Percentiles rank a stretch among this genome's conserved stretches.
These are phyloP conservation scores for Neocucurbitaria cava DNA, from an alignment of 2,329 filamentous ascomycete species.

Conservation along the genomic window DNA sequence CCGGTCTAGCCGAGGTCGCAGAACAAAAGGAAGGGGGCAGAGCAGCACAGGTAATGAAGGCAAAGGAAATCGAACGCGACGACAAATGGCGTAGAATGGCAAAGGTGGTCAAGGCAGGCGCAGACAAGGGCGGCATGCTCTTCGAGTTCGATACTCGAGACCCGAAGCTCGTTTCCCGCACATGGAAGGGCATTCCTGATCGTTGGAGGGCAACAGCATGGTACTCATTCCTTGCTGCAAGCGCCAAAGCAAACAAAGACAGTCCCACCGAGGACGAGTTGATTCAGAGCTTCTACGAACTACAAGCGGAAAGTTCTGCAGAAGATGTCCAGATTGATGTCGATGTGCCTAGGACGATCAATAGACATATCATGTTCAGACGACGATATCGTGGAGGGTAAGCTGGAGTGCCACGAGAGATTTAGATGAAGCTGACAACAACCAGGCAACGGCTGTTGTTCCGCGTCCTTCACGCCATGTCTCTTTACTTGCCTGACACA, in stretches of 20 bases:
- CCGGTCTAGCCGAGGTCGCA: constrained; percentile 56
- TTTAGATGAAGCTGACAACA: constrained; percentile 19
- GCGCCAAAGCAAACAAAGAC: constrained; percentile 70
- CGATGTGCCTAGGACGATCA: constrained; percentile 94
- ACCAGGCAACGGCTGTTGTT: constrained; percentile 80
- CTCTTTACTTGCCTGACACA: constrained; percentile 86
- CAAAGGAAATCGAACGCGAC: constrained; percentile 67
- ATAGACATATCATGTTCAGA: constrained; percentile 96
- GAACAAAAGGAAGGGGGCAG: constrained; percentile 55
- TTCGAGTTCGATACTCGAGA: constrained; percentile 83
- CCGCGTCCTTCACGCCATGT: constrained; percentile 88
- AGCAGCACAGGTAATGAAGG: constrained; percentile 58
- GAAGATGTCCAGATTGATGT: constrained; percentile 98
- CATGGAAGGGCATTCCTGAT: constrained; percentile 98
- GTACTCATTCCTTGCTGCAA: constrained; percentile 87
- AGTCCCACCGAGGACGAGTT: constrained; percentile 74
- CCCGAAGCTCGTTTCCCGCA: constrained; percentile 82
- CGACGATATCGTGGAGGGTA: constrained; percentile 83
- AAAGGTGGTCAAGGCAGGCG: constrained; percentile 52
- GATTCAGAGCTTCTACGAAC: constrained; percentile 71
- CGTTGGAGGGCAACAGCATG: constrained; percentile 92
- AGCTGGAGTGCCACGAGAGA: constrained; percentile 7
- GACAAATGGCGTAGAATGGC: constrained; percentile 75
- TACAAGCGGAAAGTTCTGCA: constrained; percentile 76
- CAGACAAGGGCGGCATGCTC: constrained; percentile 65